Evolutionary conservation across 2,329 filamentous ascomycete genomes (phyloP), one percentile per base, ranked within the genome.

Genomic region (Elsinoe arachidis): DNA sequence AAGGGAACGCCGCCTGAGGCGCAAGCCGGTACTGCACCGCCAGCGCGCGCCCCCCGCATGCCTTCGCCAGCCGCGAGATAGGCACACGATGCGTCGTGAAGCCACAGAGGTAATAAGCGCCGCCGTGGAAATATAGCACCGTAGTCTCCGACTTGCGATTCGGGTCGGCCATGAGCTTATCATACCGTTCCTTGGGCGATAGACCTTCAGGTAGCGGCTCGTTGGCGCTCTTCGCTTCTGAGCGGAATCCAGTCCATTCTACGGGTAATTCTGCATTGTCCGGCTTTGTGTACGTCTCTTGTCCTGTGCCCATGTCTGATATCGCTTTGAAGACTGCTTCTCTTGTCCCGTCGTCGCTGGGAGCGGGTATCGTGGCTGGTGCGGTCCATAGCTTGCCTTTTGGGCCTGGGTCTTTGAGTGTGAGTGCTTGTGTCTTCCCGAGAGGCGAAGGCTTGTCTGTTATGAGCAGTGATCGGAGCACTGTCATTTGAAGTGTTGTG

Each of bases 321-420:
- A 90, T 81, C 2, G 79, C 80, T 30, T 72, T 72, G 61, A 83
- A 73, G 23, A 90, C 66, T 1, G 78, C 75, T 43, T 85, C 77
- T n/a, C 80, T 73, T 12, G 84, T 67, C 5, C 60, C 62, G 41
- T 76, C 73, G 44, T 80, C 64, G 7, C 52, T 60, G 0, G 85
- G 86, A 2, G 74, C 73, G 0, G 82, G 80, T 14, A 89, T 74
- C 0, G 79, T 80, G 41, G 87, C 84, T 56, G 82, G 86, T 64
- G 84, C 85, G 21, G 95, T 78, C 91, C 91, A 96, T 62, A 93
- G 83, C 44, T 80, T 81, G 2, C 90, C 90, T 67, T 88, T 90
- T 66, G 95, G 76, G 0, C 82, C 83, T 0, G 80, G 80, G 56
- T 87, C 86, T 58, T 76, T 81, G 44, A 80, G 72, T 1, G 81